Percentiles rank a stretch among this genome's conserved stretches.
Evolutionary conservation across 768 basidiomycete species (phyloP).

Genomic region (Mycena kentingensis): DNA sequence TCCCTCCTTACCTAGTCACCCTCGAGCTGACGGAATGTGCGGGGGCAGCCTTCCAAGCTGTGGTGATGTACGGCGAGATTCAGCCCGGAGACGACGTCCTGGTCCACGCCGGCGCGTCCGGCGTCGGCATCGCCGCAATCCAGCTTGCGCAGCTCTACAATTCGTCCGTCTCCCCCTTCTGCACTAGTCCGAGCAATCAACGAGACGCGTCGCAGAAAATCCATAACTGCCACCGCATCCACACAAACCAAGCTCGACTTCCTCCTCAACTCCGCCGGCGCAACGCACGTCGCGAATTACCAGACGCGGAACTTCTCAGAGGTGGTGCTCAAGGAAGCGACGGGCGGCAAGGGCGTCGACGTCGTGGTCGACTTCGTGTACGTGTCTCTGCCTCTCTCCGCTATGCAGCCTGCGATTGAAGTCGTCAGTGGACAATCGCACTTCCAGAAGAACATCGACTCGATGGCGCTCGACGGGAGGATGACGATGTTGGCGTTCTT

Average conservation of each 20-base stretch:
- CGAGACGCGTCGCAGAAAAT: conserved; percentile 42
- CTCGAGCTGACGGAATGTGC: conserved; percentile 1
- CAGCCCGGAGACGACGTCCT: conserved; percentile 74
- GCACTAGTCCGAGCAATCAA: conserved; percentile 1
- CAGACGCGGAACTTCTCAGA: conserved; percentile 79
- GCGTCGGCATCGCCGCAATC: conserved; percentile 86
- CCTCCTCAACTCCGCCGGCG: conserved; percentile 65
- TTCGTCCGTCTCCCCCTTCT: conserved; percentile 56
- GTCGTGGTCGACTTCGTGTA: conserved; percentile 81
- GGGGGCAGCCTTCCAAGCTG: conserved; percentile 46
- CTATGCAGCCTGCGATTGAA: neutral
- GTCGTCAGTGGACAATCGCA: conserved; percentile 55
- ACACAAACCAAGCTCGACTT: conserved; percentile 80
- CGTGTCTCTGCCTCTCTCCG: neutral
- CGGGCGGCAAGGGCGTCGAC: conserved; percentile 72
- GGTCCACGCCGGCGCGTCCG: conserved; percentile 89
- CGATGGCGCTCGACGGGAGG: conserved; percentile 69
- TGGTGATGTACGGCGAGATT: conserved; percentile 67
- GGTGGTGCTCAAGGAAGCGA: conserved; percentile 63
- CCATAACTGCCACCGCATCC: conserved; percentile 86
- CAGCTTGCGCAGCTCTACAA: conserved; percentile 77
- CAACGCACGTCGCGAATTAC: conserved; percentile 83
- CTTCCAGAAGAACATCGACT: conserved; percentile 71
- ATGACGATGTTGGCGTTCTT: conserved; percentile 70
- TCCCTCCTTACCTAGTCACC: neutral